Conservation (phyloP, 2,329 filamentous ascomycete genomes). For the Pseudogymnoascus sp. region DNA sequence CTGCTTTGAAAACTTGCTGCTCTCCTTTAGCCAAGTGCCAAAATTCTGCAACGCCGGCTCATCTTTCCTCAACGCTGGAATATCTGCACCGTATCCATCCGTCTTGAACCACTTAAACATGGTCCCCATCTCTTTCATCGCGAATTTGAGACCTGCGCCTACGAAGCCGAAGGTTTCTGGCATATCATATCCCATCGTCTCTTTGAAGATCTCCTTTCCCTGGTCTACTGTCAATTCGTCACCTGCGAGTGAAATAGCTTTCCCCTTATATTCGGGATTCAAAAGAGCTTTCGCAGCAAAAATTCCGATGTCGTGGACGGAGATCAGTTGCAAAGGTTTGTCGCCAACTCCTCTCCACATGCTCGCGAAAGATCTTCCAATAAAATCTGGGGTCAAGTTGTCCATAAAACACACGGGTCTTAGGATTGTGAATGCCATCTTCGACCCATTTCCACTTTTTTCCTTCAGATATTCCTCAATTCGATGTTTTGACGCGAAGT, state of each 20-base stretch:
- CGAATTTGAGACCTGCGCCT: slow-evolving; percentile 22
- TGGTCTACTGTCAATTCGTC: slow-evolving; percentile 34
- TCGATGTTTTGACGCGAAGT: slow-evolving; percentile 47
- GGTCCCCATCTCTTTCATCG: slow-evolving; percentile 29
- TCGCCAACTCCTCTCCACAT: slow-evolving; percentile 28
- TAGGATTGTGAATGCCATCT: slow-evolving; percentile 47
- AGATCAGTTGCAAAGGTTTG: slow-evolving; percentile 32
- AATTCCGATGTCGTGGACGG: slow-evolving; percentile 33
- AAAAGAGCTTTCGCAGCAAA: slow-evolving; percentile 33
- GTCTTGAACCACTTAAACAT: slow-evolving; percentile 35
- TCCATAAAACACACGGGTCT: slow-evolving; percentile 50
- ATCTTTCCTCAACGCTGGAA: slow-evolving; percentile 19
- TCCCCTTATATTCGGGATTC: slow-evolving; percentile 28
- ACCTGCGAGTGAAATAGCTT: slow-evolving; percentile 34
- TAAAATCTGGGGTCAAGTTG: slow-evolving; percentile 29
- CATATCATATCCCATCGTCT: slow-evolving; percentile 26
- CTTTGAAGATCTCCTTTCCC: slow-evolving; percentile 27
- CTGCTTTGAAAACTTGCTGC: slow-evolving; percentile 12
- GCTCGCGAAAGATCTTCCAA: slow-evolving; percentile 29
- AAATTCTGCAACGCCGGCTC: slow-evolving; percentile 18
- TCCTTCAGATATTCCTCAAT: slow-evolving; percentile 50
- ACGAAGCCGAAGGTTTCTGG: slow-evolving; percentile 29
- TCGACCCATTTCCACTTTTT: slow-evolving; percentile 28
- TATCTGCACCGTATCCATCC: slow-evolving; percentile 32
- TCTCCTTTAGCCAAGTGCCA: slow-evolving; percentile 18